These are phyloP conservation scores for Spathaspora gorwiae DNA, from an alignment of 805 yeast genomes.

Conservation along the genomic window DNA sequence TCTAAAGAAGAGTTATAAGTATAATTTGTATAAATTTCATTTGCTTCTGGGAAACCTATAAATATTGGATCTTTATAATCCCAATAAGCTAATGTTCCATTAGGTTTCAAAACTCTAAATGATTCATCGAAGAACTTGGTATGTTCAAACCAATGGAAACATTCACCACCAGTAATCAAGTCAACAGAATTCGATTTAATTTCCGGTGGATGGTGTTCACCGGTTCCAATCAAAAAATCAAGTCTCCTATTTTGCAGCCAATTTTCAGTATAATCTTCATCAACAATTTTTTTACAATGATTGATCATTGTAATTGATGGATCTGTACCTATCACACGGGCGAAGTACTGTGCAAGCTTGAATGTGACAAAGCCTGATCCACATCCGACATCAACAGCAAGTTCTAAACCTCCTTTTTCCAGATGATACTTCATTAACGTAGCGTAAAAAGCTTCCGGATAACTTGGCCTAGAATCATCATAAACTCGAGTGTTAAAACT, in stretches of 20 bases:
- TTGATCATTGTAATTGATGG: constrained; percentile 17
- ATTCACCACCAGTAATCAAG: constrained; percentile 74
- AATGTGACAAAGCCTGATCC: constrained; percentile 76
- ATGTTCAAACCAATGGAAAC: constrained; percentile 81
- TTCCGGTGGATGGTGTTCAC: constrained; percentile 20
- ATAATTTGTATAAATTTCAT: constrained; percentile 48
- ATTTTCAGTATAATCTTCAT: constrained; percentile 12
- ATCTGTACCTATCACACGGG: constrained; percentile 60
- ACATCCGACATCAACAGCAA: constrained; percentile 68
- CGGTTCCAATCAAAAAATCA: constrained; percentile 20
- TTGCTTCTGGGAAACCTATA: constrained; percentile 49
- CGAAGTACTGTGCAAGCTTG: constrained; percentile 43
- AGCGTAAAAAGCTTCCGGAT: constrained; percentile 39
- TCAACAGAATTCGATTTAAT: constrained; percentile 41
- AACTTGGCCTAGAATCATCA: constrained; percentile 59
- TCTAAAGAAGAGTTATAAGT: constrained; percentile 34
- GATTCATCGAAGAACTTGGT: constrained; percentile 47
- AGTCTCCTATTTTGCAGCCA: constrained; percentile 9
- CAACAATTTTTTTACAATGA: constrained; percentile 15
- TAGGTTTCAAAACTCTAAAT: constrained; percentile 45
- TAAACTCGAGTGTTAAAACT: constrained; percentile 52
- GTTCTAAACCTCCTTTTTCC: background rate
- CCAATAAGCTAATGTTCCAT: constrained; percentile 74
- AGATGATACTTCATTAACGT: constrained; percentile 14
- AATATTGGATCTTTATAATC: constrained; percentile 73